These are phyloP conservation scores for Musa beccarii DNA, from an alignment of 176 grass and related monocot genomes.

Conservation along the genomic window DNA sequence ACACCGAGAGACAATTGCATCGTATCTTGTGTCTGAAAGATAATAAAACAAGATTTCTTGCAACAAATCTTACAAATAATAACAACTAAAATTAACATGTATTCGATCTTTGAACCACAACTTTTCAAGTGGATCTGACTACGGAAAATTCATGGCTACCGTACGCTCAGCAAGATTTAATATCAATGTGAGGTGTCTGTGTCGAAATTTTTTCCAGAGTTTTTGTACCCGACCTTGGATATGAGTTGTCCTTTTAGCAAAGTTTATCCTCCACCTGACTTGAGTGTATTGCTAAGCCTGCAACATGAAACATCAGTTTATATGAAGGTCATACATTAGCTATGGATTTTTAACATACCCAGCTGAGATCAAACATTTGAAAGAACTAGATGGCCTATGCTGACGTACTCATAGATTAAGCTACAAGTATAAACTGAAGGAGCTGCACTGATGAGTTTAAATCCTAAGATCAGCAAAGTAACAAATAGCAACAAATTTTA, in stretches of 20 bases:
- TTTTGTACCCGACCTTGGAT: not conserved
- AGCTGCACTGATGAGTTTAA: too few species aligned
- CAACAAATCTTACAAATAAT: not conserved
- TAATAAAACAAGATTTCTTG: not conserved
- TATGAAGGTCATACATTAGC: not conserved
- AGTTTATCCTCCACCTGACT: constrained; percentile 12
- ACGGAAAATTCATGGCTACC: not conserved
- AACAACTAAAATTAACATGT: not conserved
- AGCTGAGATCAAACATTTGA: not conserved
- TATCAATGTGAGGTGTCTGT: too few species aligned
- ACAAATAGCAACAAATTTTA: too few species aligned
- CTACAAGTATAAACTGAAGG: too few species aligned
- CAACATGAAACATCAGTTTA: not conserved
- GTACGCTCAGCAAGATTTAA: too few species aligned
- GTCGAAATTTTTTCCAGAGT: too few species aligned
- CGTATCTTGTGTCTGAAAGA: too few species aligned
- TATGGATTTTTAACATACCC: not conserved
- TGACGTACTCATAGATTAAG: too few species aligned
- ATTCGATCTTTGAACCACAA: not conserved
- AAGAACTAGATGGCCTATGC: not conserved
- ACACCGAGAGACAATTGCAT: too few species aligned
- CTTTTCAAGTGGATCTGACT: not conserved
- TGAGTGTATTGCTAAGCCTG: constrained; percentile 24
- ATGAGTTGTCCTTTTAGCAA: not conserved
- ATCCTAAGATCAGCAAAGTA: too few species aligned